These are phyloP conservation scores for Neurospora sp. DNA, from an alignment of 495 filamentous ascomycete genomes.

Conservation along the genomic window DNA sequence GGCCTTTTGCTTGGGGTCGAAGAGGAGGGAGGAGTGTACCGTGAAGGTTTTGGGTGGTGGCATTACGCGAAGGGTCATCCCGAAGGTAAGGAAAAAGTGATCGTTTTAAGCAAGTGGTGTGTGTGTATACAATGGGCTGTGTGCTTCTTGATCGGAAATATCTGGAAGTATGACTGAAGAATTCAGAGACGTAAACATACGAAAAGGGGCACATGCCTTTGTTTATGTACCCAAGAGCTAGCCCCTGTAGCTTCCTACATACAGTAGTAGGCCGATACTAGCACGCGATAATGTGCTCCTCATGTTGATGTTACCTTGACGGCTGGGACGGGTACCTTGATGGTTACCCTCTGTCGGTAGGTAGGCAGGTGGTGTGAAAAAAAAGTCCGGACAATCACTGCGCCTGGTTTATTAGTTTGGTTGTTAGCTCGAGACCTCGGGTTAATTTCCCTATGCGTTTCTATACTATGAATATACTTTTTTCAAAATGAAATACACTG, in stretches of 20 bases:
- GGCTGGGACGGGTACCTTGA: slow-evolving; percentile 7
- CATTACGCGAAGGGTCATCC: neutral
- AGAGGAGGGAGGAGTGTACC: slow-evolving; percentile 38
- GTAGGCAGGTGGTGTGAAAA: no score
- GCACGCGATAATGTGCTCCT: neutral
- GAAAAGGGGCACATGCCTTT: neutral
- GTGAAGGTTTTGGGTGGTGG: slow-evolving; percentile 13
- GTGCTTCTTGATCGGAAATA: neutral
- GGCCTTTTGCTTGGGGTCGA: slow-evolving; percentile 36
- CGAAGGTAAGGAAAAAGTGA: neutral
- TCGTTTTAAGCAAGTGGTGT: no score
- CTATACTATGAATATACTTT: no score
- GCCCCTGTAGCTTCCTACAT: neutral
- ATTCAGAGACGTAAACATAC: neutral
- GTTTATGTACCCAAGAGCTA: neutral
- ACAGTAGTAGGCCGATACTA: no score
- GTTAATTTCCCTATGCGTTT: no score
- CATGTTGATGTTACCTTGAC: neutral
- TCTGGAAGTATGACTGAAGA: neutral
- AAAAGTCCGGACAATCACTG: no score
- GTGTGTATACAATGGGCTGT: no score
- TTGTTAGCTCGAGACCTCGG: no score
- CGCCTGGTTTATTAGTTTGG: no score
- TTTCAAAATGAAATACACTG: no score
- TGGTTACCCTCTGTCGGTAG: neutral